Evolutionary conservation across 2,329 filamentous ascomycete species (phyloP), one percentile per base, ranked within the genome.

Genomic region (Apiospora hydei): DNA sequence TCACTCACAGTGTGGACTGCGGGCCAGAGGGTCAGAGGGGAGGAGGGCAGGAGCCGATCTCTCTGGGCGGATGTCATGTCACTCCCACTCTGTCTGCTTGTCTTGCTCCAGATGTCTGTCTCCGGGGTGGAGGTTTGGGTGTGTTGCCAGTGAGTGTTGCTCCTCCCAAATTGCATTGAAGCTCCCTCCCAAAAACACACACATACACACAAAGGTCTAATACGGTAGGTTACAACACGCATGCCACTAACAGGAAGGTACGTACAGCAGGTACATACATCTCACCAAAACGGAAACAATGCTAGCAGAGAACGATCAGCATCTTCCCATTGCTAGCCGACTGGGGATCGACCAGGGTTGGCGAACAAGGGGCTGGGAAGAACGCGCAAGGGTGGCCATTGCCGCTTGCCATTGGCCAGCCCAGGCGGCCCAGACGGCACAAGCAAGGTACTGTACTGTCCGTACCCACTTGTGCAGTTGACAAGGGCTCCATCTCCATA

Each of bases 251-350:
- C 34, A 38, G 30, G n/a, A n/a, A n/a, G 57, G 57, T 41, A 64
- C 18, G 34, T 43, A 43, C 41, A 43, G 41, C 13, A 43, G 10
- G 13, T 46, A 46, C 44, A 46, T 21, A 46, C 57, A 61, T 64
- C 7, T 16, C 11, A 21, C 30, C 30, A 41, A n/a, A 64, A n/a
- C 18, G 18, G 57, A 64, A 64, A 38, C 34, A 64, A 64, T 64
- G 57, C 57, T 41, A 64, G 34, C 57, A 64, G 30, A 64, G 57
- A 64, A 64, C 21, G 57, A 64, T 64, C 57, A 64, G 57, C 57
- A 64, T 64, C 34, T 64, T 14, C 57, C 57, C 57, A 64, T 64
- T n/a, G 34, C 57, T 64, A 64, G 57, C 57, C 57, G 57, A 24
- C 57, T n/a, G n/a, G 53, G 53, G 30, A 61, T 38, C 18, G 21